Evolutionary conservation across 768 basidiomycete species (phyloP), one percentile per base, ranked within the genome.

Genomic region (Hortiboletus campestris): DNA sequence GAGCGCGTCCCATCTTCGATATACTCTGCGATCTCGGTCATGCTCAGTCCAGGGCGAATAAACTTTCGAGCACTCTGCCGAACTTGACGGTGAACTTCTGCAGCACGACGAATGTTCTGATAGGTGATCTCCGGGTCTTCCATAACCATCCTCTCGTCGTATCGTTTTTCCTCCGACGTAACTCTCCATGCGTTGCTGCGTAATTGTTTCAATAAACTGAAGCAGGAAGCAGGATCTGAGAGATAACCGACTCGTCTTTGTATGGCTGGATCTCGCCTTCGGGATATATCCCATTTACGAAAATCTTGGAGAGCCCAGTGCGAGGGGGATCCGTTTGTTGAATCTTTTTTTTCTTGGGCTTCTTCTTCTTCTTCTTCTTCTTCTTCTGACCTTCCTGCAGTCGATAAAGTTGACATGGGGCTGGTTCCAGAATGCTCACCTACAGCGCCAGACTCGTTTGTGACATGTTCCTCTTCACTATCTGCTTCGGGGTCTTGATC

Each of bases 311-410:
- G 58, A 99, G 72, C 10, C 91, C 93, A 20, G 96, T 77, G 28
- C 91, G 82, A 32, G 97, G 97, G 19, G 97, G 97, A 35, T 96
- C 94, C n/a, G 82, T 83, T 75, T 98, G 95, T 64, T 84, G 82
- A 11, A 69, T 57, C 74, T 84, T 88, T 75, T 90, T 94, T 78
- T 88, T 86, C 75, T 94, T 94, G 55, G 89, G 75, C 71, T 93
- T 95, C 74, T 92, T 96, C 75, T 94, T 93, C 70, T 95, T 98
- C 78, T 95, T 98, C 78, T 96, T 96, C 74, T 93, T 94, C 70
- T 85, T 89, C 69, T 89, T 89, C 50, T 85, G 84, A 20, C 79
- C 84, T 78, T 62, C 35, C 6, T 28, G 32, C 46, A 32, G 44
- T 56, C 34, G 29, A 53, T 34, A 31, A 28, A 34, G 49, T 36